Evolutionary conservation across 371 early-diverging fungal species (phyloP), one percentile per base, ranked within the genome.

Genomic region (Homolaphlyctis polyrhiza): DNA sequence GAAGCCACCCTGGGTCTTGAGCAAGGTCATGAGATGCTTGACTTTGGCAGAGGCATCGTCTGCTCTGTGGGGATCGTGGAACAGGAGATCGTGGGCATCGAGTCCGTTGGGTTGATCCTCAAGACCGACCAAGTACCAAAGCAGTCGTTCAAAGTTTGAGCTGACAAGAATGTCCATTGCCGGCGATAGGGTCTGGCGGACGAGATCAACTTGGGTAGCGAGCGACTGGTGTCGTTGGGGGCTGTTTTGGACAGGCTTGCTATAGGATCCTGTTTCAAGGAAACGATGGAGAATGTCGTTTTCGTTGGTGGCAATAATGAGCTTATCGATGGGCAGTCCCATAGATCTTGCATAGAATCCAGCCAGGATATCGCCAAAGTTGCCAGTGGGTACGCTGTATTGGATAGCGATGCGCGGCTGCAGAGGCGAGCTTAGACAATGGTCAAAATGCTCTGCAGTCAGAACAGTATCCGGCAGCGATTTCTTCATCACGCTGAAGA

Each of bases 301-400:
- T 51, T 85, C 87, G 75, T 98, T 98, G 57, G 97, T 96, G 23
- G 97, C 96, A 52, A 94, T 84, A 35, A 92, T 74, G 49, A 98
- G 80, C 60, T 84, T 81, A 33, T 79, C 76, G 63, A 92, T 82
- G 13, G 97, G 97, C 35, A 98, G 86, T 23, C 97, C 97, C 91
- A 97, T 89, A 58, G 85, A 86, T 45, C 83, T 78, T 14, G 96
- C 95, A 76, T 89, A 96, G 78, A 88, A 93, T 8, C 97, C 97
- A 23, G 97, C 96, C 59, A 98, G 82, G 50, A 96, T 84, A 66
- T 98, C 97, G 68, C 98, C 98, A 88, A 98, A 98, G 85, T 97
- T 98, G 49, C 98, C 98, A n/a, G 97, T 93, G 29, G 98, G 97
- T 30, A 97, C 97, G 34, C 88, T 86, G 77, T 87, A 97, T 62